These are phyloP conservation scores for Apiospora malaysiana DNA, from an alignment of 2,329 filamentous ascomycete genomes.

Conservation along the genomic window DNA sequence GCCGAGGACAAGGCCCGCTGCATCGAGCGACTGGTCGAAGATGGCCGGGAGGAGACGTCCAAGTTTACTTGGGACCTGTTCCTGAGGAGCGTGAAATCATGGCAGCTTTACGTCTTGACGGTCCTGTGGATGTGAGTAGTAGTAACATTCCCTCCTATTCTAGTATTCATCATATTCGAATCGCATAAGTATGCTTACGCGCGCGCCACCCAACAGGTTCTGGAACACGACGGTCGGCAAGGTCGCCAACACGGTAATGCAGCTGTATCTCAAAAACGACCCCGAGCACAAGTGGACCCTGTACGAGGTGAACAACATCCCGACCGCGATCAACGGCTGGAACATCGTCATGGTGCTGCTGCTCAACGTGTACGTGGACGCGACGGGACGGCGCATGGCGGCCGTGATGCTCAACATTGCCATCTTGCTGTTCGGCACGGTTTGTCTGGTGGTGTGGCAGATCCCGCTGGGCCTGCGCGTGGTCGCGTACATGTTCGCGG, in stretches of 20 bases:
- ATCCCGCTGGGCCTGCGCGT: slow-evolving; percentile 41
- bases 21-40: slow-evolving; percentile 39
- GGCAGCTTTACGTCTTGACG: slow-evolving; percentile 37
- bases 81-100: slow-evolving; percentile 29
- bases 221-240: slow-evolving; percentile 38
- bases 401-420: slow-evolving; percentile 40
- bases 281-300: slow-evolving; percentile 34
- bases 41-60: slow-evolving; percentile 32
- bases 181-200: background rate
- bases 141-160: background rate
- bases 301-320: slow-evolving; percentile 40
- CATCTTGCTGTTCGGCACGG: slow-evolving; percentile 39
- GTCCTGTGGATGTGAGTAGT: slow-evolving; percentile 35
- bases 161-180: background rate
- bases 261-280: slow-evolving; percentile 37
- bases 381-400: slow-evolving; percentile 40
- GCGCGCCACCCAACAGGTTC: slow-evolving; percentile 27
- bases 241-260: slow-evolving; percentile 37
- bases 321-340: slow-evolving; percentile 38
- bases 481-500: slow-evolving; percentile 43
- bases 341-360: slow-evolving; percentile 37
- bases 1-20: slow-evolving; percentile 47
- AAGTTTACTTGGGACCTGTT: slow-evolving; percentile 35
- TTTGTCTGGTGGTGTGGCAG: slow-evolving; percentile 40
- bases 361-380: slow-evolving; percentile 38